Conservation (phyloP, 345 rosid genomes). For the Brassica carinata region DNA sequence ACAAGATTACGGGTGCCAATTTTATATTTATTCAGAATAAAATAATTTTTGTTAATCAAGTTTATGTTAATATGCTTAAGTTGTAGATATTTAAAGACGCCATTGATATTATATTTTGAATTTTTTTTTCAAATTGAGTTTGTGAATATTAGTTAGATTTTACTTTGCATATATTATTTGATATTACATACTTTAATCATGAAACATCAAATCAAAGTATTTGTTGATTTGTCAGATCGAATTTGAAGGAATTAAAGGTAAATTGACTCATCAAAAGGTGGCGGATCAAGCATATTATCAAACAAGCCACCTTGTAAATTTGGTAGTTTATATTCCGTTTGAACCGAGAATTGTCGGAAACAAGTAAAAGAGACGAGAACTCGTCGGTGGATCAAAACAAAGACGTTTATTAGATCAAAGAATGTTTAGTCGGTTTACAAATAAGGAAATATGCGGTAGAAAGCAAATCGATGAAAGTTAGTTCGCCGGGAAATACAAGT, state of each 20-base stretch:
- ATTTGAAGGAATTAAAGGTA: constrained; percentile 11
- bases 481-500: no score
- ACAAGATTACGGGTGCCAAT: background rate
- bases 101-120: background rate
- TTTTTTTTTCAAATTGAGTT: background rate
- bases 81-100: background rate
- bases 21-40: background rate
- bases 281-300: constrained; percentile 9
- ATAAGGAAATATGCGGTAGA: no score
- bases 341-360: no score
- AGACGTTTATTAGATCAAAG: no score
- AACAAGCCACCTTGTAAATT: constrained; percentile 13
- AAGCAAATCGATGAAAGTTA: no score
- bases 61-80: background rate
- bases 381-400: no score
- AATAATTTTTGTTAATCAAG: background rate
- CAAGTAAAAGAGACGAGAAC: no score
- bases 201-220: constrained; percentile 30
- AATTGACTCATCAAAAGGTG: constrained; percentile 32
- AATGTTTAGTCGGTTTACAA: no score
- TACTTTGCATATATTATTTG: constrained; percentile 5
- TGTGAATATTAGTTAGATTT: constrained; percentile 9
- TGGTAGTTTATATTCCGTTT: background rate
- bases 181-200: constrained; percentile 7
- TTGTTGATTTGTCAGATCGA: constrained; percentile 10